Evolutionary conservation across 108 stramenopile species (phyloP).

Genomic region (Cylindrotheca fusiformis): DNA sequence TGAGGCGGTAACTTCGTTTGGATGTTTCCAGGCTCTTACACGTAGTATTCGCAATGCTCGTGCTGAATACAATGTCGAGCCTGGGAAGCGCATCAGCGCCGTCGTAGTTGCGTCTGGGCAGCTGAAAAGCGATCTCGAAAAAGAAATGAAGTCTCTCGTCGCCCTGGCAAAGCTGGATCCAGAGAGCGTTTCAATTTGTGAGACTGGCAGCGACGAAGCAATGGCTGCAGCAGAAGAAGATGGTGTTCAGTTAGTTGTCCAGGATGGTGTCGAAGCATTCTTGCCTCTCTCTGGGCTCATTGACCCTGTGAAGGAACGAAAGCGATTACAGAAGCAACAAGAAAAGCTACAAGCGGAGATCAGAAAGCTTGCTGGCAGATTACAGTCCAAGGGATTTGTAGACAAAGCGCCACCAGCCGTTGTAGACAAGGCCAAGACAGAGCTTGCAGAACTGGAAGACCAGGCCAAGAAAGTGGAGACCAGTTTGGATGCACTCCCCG

Average conservation of each 20-base stretch:
- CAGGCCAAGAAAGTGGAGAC: conserved; percentile 71
- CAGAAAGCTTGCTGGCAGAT: conserved; percentile 63
- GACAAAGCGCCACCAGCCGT: conserved; percentile 85
- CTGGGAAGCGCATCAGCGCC: conserved; percentile 79
- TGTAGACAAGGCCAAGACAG: conserved; percentile 79
- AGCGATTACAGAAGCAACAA: conserved; percentile 71
- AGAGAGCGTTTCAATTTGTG: conserved; percentile 55
- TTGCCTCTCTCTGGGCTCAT: conserved; percentile 84
- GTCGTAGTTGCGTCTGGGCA: conserved; percentile 63
- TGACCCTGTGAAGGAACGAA: conserved; percentile 82
- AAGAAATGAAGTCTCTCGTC: conserved; percentile 75
- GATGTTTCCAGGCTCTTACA: conserved; percentile 84
- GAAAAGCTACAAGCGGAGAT: conserved; percentile 82
- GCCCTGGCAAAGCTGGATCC: conserved; percentile 82
- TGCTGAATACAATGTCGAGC: conserved; percentile 90
- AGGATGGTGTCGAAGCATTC: conserved; percentile 84
- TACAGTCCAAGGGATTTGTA: conserved; percentile 82
- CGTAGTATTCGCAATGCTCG: conserved; percentile 89
- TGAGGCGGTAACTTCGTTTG: conserved; percentile 64
- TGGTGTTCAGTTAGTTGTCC: conserved; percentile 77
- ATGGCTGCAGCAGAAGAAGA: conserved; percentile 47
- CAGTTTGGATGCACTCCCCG: conserved; percentile 26
- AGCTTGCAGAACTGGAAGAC: conserved; percentile 80
- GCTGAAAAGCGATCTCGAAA: conserved; percentile 56
- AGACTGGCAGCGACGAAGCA: conserved; percentile 69